Evolutionary conservation across 352 stramenopile genomes (phyloP).

Genomic region (Phytophthora cryptogea): DNA sequence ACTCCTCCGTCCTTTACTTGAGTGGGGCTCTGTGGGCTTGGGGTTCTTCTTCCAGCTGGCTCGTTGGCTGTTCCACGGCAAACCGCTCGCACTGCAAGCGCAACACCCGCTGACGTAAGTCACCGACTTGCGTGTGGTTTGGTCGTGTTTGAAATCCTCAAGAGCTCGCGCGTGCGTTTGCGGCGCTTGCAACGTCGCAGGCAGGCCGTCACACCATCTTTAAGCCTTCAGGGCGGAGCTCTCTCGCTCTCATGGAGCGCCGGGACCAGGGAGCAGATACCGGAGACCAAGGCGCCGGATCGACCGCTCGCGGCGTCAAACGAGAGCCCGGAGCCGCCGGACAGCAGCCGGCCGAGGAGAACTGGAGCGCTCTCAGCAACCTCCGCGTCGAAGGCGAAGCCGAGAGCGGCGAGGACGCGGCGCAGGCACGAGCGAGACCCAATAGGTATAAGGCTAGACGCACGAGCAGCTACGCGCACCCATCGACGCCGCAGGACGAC

Average conservation of each 20-base stretch:
- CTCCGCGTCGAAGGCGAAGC: slow-evolving; percentile 31
- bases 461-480: slow-evolving; percentile 19
- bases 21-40: slow-evolving; percentile 11
- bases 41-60: slow-evolving; percentile 29
- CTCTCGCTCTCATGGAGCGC: slow-evolving; percentile 14
- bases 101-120: slow-evolving; percentile 27
- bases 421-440: slow-evolving; percentile 8
- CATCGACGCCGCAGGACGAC: slow-evolving; percentile 28
- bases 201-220: slow-evolving; percentile 22
- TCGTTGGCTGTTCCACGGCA: slow-evolving; percentile 19
- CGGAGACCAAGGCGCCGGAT: slow-evolving; percentile 5
- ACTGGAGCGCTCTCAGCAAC: slow-evolving; percentile 48
- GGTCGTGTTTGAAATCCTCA: slow-evolving; percentile 29
- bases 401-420: slow-evolving; percentile 16
- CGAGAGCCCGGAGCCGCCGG: slow-evolving; percentile 5
- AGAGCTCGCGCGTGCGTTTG: slow-evolving; percentile 5
- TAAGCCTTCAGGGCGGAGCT: background rate
- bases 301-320: slow-evolving; percentile 7
- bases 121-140: slow-evolving; percentile 24
- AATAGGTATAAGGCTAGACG: slow-evolving; percentile 35
- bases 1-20: slow-evolving; percentile 22
- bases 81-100: background rate
- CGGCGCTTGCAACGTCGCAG: slow-evolving; percentile 20
- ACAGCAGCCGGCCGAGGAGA: slow-evolving; percentile 33
- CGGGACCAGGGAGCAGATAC: slow-evolving; percentile 10